Percentiles rank a stretch among this genome's conserved stretches.
phyloP scores from a whole-genome alignment of 805 yeast genomes.

The Citeromyces nyonsensis region DNA sequence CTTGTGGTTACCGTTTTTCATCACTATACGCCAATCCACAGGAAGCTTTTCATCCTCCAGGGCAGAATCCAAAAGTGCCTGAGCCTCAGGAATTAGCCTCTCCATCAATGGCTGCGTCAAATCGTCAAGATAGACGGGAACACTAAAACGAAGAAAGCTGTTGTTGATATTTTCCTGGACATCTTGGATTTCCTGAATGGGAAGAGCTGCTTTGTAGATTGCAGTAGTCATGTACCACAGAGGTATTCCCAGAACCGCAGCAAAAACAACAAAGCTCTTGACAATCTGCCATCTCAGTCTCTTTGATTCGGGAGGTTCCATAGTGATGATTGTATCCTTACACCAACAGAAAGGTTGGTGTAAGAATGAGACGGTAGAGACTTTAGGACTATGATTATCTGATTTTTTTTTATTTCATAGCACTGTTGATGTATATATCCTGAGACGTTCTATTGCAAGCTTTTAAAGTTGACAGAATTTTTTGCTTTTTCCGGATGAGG shows the following conservation, averaged over 20 bases:
- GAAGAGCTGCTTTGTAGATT: conserved; percentile 47
- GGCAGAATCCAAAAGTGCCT: conserved; percentile 16
- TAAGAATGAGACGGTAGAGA: no score
- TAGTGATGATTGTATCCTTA: no score
- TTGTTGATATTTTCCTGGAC: no score
- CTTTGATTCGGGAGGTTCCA: neutral
- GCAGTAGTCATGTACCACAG: conserved; percentile 45
- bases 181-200: conserved; percentile 23
- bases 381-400: no score
- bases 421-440: no score
- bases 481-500: no score
- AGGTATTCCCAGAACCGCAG: conserved; percentile 32
- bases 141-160: conserved; percentile 15
- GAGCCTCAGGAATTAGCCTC: conserved; percentile 17
- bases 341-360: no score
- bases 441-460: no score
- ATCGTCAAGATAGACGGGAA: conserved; percentile 31
- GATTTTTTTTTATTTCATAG: no score
- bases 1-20: conserved; percentile 9
- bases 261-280: neutral
- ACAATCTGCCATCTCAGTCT: neutral
- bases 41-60: no score
- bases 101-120: conserved; percentile 14
- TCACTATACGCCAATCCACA: conserved; percentile 15
- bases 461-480: no score